Evolutionary conservation across 148 eudicot species (phyloP).

Genomic region (Cornus florida): DNA sequence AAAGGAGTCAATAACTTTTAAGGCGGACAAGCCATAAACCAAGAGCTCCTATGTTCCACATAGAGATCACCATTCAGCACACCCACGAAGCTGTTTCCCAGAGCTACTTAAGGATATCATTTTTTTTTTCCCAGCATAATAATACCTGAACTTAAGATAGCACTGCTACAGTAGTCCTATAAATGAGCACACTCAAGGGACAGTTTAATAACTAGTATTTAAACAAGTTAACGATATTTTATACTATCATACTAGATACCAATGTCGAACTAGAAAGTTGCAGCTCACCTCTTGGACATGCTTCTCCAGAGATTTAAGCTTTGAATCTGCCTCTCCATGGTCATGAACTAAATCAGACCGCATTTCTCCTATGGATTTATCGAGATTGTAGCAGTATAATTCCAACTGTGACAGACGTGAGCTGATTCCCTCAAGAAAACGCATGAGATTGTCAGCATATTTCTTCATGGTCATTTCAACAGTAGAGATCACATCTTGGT

Average conservation of each 20-base stretch:
- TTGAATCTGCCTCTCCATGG: conserved; percentile 75
- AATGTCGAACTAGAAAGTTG: not conserved
- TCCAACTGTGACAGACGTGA: conserved; percentile 94
- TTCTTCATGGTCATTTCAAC: conserved; percentile 94
- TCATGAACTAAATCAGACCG: conserved; percentile 86
- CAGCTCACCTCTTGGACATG: conserved; percentile 86
- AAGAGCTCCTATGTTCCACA: not conserved
- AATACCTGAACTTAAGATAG: not conserved
- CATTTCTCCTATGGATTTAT: conserved; percentile 96
- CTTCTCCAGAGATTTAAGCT: conserved; percentile 88
- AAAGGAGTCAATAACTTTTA: not conserved
- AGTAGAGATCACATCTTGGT: conserved; percentile 61
- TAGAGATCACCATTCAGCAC: not conserved
- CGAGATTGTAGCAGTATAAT: conserved; percentile 93
- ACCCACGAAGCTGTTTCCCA: not conserved
- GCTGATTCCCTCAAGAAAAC: conserved; percentile 96
- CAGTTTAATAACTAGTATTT: not conserved
- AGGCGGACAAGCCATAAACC: not conserved
- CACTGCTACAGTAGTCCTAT: not conserved
- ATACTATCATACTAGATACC: not conserved
- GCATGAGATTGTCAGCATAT: conserved; percentile 87
- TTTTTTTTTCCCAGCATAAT: too few relatives aligned
- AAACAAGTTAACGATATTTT: not conserved
- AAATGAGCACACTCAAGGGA: not conserved
- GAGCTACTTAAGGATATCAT: too few relatives aligned